A percentile compares a stretch with the other conserved stretches of the same genome.
Evolutionary conservation across 441 rosid genomes (phyloP).

Genomic region (Gossypium gossypioides): DNA sequence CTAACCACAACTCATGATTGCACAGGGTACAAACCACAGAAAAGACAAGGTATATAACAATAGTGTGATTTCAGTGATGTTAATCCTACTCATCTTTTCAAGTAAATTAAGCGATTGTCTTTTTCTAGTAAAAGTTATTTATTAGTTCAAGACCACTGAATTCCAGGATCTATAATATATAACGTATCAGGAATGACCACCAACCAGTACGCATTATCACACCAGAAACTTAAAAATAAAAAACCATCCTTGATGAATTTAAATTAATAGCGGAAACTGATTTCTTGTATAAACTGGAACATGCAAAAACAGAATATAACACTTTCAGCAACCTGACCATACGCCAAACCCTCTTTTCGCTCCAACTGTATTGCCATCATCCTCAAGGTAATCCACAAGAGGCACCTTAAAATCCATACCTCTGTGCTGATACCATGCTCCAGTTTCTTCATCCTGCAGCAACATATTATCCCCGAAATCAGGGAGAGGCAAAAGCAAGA

Average conservation of each 20-base stretch:
- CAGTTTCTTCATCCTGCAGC: conserved; percentile 78
- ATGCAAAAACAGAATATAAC: background rate
- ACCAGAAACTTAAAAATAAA: background rate
- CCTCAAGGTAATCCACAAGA: conserved; percentile 46
- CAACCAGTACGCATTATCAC: background rate
- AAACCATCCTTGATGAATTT: background rate
- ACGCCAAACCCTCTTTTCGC: conserved; percentile 37
- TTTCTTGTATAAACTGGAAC: background rate
- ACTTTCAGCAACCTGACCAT: conserved; percentile 41
- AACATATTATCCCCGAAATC: conserved; percentile 10
- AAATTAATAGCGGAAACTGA: background rate
- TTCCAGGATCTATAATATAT: background rate
- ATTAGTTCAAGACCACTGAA: background rate
- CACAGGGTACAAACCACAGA: background rate
- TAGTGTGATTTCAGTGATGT: background rate
- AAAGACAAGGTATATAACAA: background rate
- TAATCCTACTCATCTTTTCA: background rate
- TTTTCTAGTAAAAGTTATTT: background rate
- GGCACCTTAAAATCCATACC: conserved; percentile 90
- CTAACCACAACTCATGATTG: background rate
- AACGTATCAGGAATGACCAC: background rate
- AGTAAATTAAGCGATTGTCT: background rate
- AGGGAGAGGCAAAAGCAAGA: background rate
- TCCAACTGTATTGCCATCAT: conserved; percentile 46
- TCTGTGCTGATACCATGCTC: conserved; percentile 81